phyloP scores from a whole-genome alignment of 495 filamentous ascomycete genomes.

The Aspergillus baeticus region DNA sequence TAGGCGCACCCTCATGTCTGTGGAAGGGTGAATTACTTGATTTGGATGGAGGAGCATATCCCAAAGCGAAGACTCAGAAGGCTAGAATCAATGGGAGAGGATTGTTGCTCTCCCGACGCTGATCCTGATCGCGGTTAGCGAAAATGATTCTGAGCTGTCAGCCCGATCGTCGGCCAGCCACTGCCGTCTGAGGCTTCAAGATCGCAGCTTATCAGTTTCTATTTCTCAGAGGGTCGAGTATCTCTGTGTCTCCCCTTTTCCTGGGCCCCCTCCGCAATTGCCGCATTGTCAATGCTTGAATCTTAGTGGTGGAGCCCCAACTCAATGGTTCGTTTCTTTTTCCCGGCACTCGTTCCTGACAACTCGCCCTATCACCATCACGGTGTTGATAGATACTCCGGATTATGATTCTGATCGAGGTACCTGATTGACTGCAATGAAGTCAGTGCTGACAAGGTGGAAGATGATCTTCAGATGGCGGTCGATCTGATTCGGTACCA shows the following conservation, averaged over 20 bases:
- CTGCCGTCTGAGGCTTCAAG: not conserved
- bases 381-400: not conserved
- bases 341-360: constrained; percentile 1
- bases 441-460: not conserved
- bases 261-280: constrained; percentile 9
- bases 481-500: constrained; percentile 15
- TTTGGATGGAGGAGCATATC: not conserved
- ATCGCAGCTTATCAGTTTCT: constrained; percentile 5
- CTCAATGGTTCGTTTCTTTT: not conserved
- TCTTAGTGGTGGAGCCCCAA: not conserved
- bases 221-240: constrained; percentile 2
- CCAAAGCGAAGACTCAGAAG: not conserved
- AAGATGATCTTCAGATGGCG: constrained; percentile 2
- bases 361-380: not conserved
- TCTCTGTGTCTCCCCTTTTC: constrained; percentile 2
- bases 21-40: not conserved
- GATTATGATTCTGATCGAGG: not conserved
- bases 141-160: constrained; percentile 8
- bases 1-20: not conserved
- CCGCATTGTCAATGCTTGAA: constrained; percentile 10
- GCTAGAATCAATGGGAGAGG: not conserved
- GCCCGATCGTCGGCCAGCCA: not conserved
- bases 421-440: not conserved
- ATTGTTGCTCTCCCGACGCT: not conserved
- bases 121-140: not conserved